Conservation (phyloP, 441 rosid genomes). For the Croton laevigatus region DNA sequence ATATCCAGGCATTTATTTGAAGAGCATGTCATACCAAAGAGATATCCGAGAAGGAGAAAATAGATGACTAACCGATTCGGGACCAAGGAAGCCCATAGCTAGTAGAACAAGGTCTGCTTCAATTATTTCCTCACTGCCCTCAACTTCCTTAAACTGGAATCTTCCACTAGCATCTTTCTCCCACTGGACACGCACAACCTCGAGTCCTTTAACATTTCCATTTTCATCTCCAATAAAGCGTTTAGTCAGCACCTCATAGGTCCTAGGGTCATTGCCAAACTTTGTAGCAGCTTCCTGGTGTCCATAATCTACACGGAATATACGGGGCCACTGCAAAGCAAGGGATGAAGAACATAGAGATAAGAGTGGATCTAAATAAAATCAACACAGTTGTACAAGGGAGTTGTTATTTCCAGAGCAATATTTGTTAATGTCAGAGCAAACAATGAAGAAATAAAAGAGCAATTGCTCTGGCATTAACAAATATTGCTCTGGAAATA, state of each 20-base stretch:
- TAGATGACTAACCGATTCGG: slow-evolving; percentile 71
- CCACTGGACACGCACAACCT: slow-evolving; percentile 72
- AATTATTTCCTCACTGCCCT: slow-evolving; percentile 82
- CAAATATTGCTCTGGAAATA: no score
- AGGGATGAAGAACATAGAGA: neutral
- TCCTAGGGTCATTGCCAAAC: slow-evolving; percentile 94
- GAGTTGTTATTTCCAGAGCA: no score
- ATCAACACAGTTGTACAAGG: neutral
- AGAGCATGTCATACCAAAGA: neutral
- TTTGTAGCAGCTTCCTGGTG: slow-evolving; percentile 94
- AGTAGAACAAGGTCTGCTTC: slow-evolving; percentile 89
- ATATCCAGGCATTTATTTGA: neutral
- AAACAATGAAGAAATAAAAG: no score
- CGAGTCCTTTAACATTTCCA: slow-evolving; percentile 87
- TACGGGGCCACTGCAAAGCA: slow-evolving; percentile 87
- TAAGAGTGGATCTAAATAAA: neutral
- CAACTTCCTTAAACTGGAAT: slow-evolving; percentile 84
- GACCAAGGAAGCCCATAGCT: slow-evolving; percentile 99
- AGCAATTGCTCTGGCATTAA: no score
- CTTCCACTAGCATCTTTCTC: slow-evolving; percentile 90
- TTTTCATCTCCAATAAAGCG: slow-evolving; percentile 86
- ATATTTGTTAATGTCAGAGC: no score
- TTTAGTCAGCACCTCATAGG: slow-evolving; percentile 92
- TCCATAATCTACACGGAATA: slow-evolving; percentile 95
- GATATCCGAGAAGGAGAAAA: neutral